Base-by-base conservation (phyloP, 495 filamentous ascomycete genomes). In the Recurvomyces mirabilis region DNA sequence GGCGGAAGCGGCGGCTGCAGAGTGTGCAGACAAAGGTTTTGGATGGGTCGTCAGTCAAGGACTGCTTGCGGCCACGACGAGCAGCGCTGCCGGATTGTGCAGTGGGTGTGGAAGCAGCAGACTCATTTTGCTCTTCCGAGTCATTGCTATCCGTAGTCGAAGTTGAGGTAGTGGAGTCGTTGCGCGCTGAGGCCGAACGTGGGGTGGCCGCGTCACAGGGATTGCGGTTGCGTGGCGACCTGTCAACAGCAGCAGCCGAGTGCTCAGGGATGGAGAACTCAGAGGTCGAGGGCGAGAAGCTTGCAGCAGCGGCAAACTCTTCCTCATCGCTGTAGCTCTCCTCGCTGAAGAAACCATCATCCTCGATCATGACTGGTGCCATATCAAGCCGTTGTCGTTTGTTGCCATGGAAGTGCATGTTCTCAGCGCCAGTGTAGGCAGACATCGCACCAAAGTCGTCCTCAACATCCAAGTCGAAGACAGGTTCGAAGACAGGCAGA, bases 1-100 rank as follows among this genome's bases (percentile, higher is more conserved):
- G 86, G 49, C 93, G 86, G 80, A 99, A 99, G 39, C 93, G 87
- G 40, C 93, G 85, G 34, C 80, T 84, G 75, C 93, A 99, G 15
- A 96, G 72, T 31, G 86, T 83, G 70, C 93, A 99, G 40, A 93
- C 83, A 55, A 96, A 99, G 0, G 87, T 94, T 79, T 99, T 99
- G 54, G 86, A 93, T 3, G 93, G 91, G 55, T 99, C 91, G 51
- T 99, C 91, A 14, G 91, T 96, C 60, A 96, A 64, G 0, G 93
- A 96, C 68, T 99, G 91, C 77, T 99, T 99, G 63, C 91, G 88
- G 23, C 91, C 91, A 45, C 91, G 87, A 52, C 91, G 93, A 65
- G 84, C 89, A 54, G 85, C 75, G 7, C 82, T 84, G 19, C 75
- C 73, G 9, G 75, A 68, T 0, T 71, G 58, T 23, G 73, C 46